Evolutionary conservation across 2,329 filamentous ascomycete genomes (phyloP), one percentile per base, ranked within the genome.

Genomic region (Hymenoscyphus fructigenus): DNA sequence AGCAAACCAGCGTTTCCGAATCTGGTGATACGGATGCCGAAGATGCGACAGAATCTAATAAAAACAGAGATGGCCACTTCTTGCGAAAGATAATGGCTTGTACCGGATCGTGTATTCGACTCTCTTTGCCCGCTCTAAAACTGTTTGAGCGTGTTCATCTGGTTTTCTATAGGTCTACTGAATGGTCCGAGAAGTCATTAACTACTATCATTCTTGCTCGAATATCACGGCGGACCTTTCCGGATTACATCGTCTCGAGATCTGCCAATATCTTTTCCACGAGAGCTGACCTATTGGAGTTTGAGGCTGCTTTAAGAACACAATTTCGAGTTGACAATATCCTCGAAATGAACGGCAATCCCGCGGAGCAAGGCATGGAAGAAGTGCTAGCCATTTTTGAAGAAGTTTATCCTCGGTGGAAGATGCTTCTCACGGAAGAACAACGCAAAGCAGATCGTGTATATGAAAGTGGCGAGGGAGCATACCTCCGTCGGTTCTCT

Each of bases 171-270:
- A 85, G 94, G 65, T 97, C 93, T 10, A 96, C 92, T 0, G 91
- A 97, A 75, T 99, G 95, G 95, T 96, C 93, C 0, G 94, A 98
- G 72, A 98, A 97, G 76, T 97, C 94, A 1, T 81, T 99, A 15
- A 98, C 92, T 1, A 94, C 93, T 0, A 94, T 98, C 62, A 97
- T 99, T 56, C 83, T 99, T 5, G 92, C 95, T 7, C 93, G 94
- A 68, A 96, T 96, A 64, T 91, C 93, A 1, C 85, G 88, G 55
- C 85, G 92, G 41, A 95, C 93, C 75, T 99, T 97, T 69, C 93
- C 94, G 0, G 82, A 90, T 2, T 99, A 97, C 73, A 85, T 98
- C 26, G 93, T 98, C 5, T 96, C 91, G 66, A 87, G 95, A 38
- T 96, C 93, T 0, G 86, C 89, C 29, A 96, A 92, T 64, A 96